Conservation (phyloP, 768 basidiomycete species). For the Boletus reticulatus region DNA sequence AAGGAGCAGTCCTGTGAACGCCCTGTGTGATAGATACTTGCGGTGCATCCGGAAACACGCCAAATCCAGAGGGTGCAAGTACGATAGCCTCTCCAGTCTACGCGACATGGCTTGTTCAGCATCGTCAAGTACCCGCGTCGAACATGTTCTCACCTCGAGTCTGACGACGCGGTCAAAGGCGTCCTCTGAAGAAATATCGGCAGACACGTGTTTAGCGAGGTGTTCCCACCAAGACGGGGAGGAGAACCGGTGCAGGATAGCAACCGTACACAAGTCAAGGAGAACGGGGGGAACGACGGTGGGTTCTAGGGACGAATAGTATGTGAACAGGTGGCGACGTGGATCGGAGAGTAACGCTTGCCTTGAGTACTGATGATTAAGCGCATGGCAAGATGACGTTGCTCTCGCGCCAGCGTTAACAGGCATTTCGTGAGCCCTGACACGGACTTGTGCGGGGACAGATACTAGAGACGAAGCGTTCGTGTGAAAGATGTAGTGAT, state of each 20-base stretch:
- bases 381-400: constrained; percentile 70
- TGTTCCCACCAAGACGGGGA: constrained; percentile 78
- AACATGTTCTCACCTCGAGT: constrained; percentile 46
- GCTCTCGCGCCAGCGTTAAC: constrained; percentile 60
- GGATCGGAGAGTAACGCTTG: constrained; percentile 15
- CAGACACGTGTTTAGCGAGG: constrained; percentile 62
- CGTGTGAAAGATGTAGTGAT: background rate
- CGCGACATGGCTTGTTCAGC: background rate
- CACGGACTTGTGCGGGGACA: constrained; percentile 44
- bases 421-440: constrained; percentile 59
- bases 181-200: constrained; percentile 54
- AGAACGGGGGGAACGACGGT: constrained; percentile 68
- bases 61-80: constrained; percentile 62
- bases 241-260: constrained; percentile 72
- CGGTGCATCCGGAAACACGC: constrained; percentile 33
- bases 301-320: constrained; percentile 46
- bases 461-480: constrained; percentile 45
- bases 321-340: background rate
- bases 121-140: background rate
- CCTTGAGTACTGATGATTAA: constrained; percentile 77
- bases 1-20: background rate
- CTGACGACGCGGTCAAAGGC: constrained; percentile 66
- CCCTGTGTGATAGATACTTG: constrained; percentile 3
- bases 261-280: constrained; percentile 62
- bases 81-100: constrained; percentile 74